Conservation (phyloP, 2,329 filamentous ascomycete genomes). For the Zelopaecilomyces penicillatus region DNA sequence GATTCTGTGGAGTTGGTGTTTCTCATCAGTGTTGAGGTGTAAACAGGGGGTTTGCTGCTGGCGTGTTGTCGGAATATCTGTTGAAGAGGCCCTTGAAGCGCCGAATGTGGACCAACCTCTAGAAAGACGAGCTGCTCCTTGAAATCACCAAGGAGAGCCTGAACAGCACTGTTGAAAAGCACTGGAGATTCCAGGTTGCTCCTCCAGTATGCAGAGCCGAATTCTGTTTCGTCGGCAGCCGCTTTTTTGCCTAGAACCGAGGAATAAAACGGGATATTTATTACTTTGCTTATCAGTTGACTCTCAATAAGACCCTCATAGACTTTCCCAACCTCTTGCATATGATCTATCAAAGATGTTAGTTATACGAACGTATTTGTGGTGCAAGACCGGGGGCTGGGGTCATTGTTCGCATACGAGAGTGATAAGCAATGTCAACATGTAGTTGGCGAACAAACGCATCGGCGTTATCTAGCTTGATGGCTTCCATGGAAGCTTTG, state of each 20-base stretch:
- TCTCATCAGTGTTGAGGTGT: constrained; percentile 10
- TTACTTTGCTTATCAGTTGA: neutral
- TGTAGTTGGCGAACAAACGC: constrained; percentile 3
- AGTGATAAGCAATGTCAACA: neutral
- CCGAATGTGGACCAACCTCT: constrained; percentile 19
- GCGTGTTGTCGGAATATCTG: constrained; percentile 12
- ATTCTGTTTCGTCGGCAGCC: too few species aligned
- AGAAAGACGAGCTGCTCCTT: constrained; percentile 10
- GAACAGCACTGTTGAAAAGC: neutral
- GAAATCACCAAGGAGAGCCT: neutral
- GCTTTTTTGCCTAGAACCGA: neutral
- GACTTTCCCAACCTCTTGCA: constrained; percentile 1
- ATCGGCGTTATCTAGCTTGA: constrained; percentile 20
- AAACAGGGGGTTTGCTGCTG: constrained; percentile 2
- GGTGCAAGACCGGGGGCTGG: neutral
- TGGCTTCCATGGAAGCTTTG: constrained; percentile 15
- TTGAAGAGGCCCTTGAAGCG: constrained; percentile 15
- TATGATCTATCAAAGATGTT: too few species aligned
- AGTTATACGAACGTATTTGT: neutral
- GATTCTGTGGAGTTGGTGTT: constrained; percentile 5
- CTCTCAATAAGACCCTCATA: constrained; percentile 1
- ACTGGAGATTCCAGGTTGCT: neutral
- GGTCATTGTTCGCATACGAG: neutral
- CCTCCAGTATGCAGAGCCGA: neutral
- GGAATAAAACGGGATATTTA: constrained; percentile 5